Evolutionary conservation across 1,139 yeast species (phyloP).

Genomic region (Suhomyces guaymorum): DNA sequence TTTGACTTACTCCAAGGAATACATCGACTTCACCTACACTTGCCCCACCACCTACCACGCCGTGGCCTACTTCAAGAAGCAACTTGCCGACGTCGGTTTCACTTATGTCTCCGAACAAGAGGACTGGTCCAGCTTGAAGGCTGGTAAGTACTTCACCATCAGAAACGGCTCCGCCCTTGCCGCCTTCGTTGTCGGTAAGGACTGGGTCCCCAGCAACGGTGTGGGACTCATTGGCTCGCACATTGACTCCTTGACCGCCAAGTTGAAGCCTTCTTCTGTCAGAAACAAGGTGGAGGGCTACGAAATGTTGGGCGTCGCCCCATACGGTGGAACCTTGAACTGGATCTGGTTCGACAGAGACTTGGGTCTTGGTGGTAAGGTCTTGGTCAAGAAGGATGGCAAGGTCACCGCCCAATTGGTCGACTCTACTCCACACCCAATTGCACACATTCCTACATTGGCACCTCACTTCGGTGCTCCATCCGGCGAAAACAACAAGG

Average conservation of each 20-base stretch:
- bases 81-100: slow-evolving; percentile 53
- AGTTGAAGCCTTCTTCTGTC: slow-evolving; percentile 57
- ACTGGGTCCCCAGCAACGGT: slow-evolving; percentile 59
- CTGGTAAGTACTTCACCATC: slow-evolving; percentile 56
- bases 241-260: slow-evolving; percentile 58
- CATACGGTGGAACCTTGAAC: slow-evolving; percentile 61
- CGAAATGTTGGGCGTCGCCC: slow-evolving; percentile 65
- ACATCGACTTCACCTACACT: slow-evolving; percentile 57
- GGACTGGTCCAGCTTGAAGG: slow-evolving; percentile 40
- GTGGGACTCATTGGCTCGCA: slow-evolving; percentile 63
- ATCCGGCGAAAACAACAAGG: slow-evolving; percentile 53
- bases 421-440: slow-evolving; percentile 61
- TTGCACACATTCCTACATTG: slow-evolving; percentile 63
- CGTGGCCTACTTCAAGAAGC: slow-evolving; percentile 42
- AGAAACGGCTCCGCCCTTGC: slow-evolving; percentile 57
- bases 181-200: slow-evolving; percentile 58
- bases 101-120: slow-evolving; percentile 52
- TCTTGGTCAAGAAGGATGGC: slow-evolving; percentile 42
- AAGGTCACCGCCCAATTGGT: slow-evolving; percentile 46
- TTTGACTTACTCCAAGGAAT: slow-evolving; percentile 44
- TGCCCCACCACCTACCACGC: slow-evolving; percentile 68
- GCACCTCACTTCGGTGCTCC: slow-evolving; percentile 66
- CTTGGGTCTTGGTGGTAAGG: slow-evolving; percentile 64
- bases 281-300: slow-evolving; percentile 55
- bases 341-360: slow-evolving; percentile 67